Percentiles rank a stretch among this genome's conserved stretches.
Evolutionary conservation across 1,284 basidiomycete species (phyloP).

Genomic region (Coniferiporia weirii): DNA sequence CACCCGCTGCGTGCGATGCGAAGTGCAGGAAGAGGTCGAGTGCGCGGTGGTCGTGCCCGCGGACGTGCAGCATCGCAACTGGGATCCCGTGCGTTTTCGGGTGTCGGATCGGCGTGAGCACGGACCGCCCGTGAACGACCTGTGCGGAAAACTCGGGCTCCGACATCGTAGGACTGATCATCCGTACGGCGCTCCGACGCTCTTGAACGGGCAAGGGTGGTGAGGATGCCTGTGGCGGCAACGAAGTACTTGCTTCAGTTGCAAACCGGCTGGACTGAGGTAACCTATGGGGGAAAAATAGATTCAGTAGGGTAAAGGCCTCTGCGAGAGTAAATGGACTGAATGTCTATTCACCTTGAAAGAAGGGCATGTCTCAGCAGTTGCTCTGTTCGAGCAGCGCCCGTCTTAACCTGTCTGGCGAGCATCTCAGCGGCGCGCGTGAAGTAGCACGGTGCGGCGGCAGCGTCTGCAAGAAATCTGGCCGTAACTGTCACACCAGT

Average conservation of each 20-base stretch:
- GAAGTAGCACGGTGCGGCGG: neutral
- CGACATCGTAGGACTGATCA: neutral
- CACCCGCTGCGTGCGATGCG: constrained; percentile 76
- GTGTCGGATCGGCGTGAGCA: constrained; percentile 33
- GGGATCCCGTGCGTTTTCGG: constrained; percentile 69
- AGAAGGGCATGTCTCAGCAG: neutral
- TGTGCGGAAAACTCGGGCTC: constrained; percentile 11
- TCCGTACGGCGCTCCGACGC: neutral
- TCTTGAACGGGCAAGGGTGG: neutral
- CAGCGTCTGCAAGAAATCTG: neutral
- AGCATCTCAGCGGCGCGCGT: neutral
- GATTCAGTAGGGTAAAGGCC: no score
- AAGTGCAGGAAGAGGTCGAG: constrained; percentile 86
- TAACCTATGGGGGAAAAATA: neutral
- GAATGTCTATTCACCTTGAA: neutral
- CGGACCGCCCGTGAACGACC: constrained; percentile 13
- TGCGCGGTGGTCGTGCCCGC: constrained; percentile 63
- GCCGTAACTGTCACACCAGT: neutral
- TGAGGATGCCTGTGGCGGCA: neutral
- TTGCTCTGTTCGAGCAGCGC: neutral
- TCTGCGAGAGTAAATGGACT: neutral
- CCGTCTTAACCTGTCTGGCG: neutral
- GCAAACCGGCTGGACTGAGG: neutral
- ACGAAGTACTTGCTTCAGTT: neutral
- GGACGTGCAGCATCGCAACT: constrained; percentile 81